These are phyloP conservation scores for Venturia asperata DNA, from an alignment of 2,329 filamentous ascomycete species.

Conservation along the genomic window DNA sequence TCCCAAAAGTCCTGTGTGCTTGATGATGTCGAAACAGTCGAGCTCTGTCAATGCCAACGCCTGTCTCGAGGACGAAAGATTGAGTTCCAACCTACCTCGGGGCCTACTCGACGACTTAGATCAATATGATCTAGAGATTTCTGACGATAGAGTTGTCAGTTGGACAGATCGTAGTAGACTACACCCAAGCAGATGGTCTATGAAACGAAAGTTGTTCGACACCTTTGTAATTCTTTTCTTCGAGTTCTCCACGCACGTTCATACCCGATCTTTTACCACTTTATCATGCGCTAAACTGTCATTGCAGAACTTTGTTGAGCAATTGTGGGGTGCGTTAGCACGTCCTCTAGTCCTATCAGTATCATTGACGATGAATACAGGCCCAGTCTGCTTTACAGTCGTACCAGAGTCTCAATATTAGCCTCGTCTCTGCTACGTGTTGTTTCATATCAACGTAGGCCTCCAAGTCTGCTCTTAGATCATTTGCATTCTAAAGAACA, in stretches of 20 bases:
- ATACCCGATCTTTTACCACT: background rate
- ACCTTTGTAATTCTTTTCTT: constrained; percentile 10
- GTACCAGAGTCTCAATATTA: background rate
- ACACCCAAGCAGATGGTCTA: constrained; percentile 9
- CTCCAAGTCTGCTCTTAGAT: background rate
- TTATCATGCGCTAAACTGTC: background rate
- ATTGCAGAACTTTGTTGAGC: background rate
- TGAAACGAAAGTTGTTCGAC: constrained; percentile 16
- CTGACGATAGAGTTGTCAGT: background rate
- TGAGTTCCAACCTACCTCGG: background rate
- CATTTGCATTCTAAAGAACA: background rate
- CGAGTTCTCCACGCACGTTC: constrained; percentile 1
- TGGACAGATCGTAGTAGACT: background rate
- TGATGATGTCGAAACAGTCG: background rate
- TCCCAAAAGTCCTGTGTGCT: no score
- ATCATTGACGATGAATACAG: background rate
- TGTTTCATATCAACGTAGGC: background rate
- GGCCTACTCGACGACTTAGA: background rate
- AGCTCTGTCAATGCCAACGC: background rate
- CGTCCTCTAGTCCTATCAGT: background rate
- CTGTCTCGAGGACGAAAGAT: background rate
- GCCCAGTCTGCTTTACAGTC: background rate
- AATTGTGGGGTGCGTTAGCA: background rate
- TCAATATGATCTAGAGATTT: background rate
- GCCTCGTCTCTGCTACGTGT: background rate